Conservation (phyloP, 805 yeast genomes). For the Myxozyma neglecta region DNA sequence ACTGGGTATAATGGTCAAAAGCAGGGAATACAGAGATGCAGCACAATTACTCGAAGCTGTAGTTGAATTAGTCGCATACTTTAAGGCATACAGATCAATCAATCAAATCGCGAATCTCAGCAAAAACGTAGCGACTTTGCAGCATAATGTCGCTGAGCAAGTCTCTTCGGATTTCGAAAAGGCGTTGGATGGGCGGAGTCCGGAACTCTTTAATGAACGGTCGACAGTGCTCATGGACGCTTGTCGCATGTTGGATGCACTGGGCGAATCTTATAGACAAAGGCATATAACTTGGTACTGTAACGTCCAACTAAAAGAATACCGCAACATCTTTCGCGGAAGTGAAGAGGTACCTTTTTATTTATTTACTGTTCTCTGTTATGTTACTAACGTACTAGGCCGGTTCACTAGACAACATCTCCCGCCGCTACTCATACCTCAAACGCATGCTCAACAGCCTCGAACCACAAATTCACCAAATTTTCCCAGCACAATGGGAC, state of each 20-base stretch:
- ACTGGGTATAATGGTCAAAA: constrained; percentile 50
- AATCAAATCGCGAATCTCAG: constrained; percentile 72
- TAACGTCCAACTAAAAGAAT: constrained; percentile 66
- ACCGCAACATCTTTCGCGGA: constrained; percentile 68
- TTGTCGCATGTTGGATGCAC: constrained; percentile 66
- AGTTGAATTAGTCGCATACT: constrained; percentile 66
- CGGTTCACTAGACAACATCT: constrained; percentile 84
- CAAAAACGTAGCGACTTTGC: constrained; percentile 58
- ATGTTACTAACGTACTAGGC: constrained; percentile 47
- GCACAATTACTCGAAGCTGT: constrained; percentile 66
- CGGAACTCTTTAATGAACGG: constrained; percentile 35
- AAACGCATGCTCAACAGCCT: constrained; percentile 64
- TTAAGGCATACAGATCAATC: constrained; percentile 78
- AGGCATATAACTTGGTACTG: constrained; percentile 74
- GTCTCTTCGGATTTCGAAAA: constrained; percentile 72
- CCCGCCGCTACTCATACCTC: constrained; percentile 78
- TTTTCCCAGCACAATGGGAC: constrained; percentile 74
- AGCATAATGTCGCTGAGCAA: constrained; percentile 62
- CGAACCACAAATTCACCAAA: constrained; percentile 50
- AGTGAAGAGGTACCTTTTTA: constrained; percentile 57
- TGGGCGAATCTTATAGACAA: constrained; percentile 58
- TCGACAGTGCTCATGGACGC: constrained; percentile 51
- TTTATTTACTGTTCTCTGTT: background rate
- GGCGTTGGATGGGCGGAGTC: constrained; percentile 43
- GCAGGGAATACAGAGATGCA: constrained; percentile 54